Evolutionary conservation across 2,329 filamentous ascomycete species (phyloP).

Genomic region (Diplocarpon mali): DNA sequence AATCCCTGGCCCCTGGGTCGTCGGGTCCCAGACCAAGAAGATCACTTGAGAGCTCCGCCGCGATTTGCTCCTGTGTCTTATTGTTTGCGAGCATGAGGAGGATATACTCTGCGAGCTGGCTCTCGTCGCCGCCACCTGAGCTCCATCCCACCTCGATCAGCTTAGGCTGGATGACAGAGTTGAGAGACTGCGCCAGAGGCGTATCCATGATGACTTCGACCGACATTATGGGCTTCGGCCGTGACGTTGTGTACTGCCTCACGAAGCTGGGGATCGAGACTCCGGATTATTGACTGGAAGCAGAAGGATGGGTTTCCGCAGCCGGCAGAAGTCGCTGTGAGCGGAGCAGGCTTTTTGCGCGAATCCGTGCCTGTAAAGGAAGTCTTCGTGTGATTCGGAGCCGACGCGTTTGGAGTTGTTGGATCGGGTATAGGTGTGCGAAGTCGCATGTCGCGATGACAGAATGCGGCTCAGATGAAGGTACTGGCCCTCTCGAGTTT

Average conservation of each 20-base stretch:
- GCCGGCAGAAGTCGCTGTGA: background rate
- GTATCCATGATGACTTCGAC: constrained; percentile 68
- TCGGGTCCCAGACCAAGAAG: constrained; percentile 73
- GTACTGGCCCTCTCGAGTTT: no score
- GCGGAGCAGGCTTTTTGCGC: background rate
- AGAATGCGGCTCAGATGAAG: background rate
- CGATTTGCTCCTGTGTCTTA: constrained; percentile 84
- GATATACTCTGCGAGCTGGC: constrained; percentile 87
- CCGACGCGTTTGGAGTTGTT: constrained; percentile 2
- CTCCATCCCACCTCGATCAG: constrained; percentile 90
- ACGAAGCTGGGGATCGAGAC: background rate
- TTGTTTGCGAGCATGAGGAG: constrained; percentile 95
- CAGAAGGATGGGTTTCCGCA: background rate
- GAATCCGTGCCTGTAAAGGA: background rate
- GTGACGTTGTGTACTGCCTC: background rate
- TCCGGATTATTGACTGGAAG: background rate
- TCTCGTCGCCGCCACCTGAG: constrained; percentile 62
- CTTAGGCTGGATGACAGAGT: constrained; percentile 76
- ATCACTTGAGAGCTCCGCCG: constrained; percentile 76
- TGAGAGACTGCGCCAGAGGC: constrained; percentile 75
- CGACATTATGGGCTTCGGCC: constrained; percentile 47
- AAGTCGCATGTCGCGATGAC: background rate
- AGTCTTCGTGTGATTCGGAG: constrained; percentile 4
- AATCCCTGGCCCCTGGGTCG: constrained; percentile 71
- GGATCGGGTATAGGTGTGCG: background rate